Evolutionary conservation across 371 early-diverging fungal species (phyloP).

Genomic region (Apophysomyces trapeziformis): DNA sequence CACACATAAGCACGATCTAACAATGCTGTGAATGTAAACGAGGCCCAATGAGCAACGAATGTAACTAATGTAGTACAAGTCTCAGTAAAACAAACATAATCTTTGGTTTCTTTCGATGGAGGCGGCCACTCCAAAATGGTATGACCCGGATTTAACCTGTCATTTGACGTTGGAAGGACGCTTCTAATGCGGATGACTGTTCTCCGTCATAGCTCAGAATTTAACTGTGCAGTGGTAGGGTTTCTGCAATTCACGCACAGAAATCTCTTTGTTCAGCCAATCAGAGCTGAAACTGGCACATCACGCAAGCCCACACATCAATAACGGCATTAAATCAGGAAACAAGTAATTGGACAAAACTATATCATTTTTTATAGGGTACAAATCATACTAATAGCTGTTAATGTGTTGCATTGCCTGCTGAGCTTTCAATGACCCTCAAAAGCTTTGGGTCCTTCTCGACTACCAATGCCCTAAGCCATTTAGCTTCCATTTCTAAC

Average conservation of each 20-base stretch:
- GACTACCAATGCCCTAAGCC: slow-evolving; percentile 82
- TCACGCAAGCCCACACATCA: slow-evolving; percentile 2
- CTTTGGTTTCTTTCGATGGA: too few species aligned
- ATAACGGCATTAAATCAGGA: slow-evolving; percentile 5
- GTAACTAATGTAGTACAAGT: too few species aligned
- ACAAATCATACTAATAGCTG: neutral
- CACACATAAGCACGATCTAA: too few species aligned
- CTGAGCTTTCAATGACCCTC: neutral
- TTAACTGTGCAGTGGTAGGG: neutral
- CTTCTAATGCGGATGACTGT: neutral
- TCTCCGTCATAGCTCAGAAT: neutral
- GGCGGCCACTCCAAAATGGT: too few species aligned
- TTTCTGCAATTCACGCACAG: too few species aligned
- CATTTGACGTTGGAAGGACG: too few species aligned
- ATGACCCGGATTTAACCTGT: too few species aligned
- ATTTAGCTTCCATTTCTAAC: slow-evolving; percentile 87
- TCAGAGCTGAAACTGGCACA: neutral
- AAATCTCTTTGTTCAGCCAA: neutral
- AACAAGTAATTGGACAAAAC: neutral
- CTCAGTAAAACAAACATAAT: too few species aligned
- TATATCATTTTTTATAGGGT: neutral
- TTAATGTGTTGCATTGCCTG: neutral
- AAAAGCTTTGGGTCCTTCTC: slow-evolving; percentile 69
- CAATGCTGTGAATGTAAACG: too few species aligned
- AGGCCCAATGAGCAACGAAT: too few species aligned